phyloP scores from a whole-genome alignment of 768 basidiomycete species.

The Naematelia aurantialba region DNA sequence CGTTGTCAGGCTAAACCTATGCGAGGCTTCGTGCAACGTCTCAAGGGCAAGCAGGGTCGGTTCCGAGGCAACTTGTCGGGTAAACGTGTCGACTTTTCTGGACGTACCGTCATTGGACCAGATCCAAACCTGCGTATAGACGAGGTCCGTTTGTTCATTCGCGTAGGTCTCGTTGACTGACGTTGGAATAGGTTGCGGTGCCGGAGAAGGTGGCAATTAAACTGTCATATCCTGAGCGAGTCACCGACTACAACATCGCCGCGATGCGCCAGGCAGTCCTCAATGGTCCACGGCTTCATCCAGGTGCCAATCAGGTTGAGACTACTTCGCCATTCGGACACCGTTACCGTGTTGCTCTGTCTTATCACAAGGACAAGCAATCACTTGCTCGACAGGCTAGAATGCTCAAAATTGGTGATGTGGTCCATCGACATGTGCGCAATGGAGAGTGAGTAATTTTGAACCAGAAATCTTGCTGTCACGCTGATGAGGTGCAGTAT shows the following conservation, averaged over 20 bases:
- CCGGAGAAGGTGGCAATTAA: constrained; percentile 93
- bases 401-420: constrained; percentile 75
- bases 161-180: background rate
- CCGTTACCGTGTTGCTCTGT: constrained; percentile 30
- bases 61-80: constrained; percentile 97
- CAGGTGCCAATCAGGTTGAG: constrained; percentile 70
- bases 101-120: constrained; percentile 95
- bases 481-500: constrained; percentile 54
- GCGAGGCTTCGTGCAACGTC: constrained; percentile 91
- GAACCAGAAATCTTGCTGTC: background rate
- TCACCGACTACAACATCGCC: constrained; percentile 84
- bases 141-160: constrained; percentile 58
- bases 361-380: constrained; percentile 37
- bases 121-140: constrained; percentile 99
- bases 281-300: constrained; percentile 85
- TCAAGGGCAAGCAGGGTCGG: constrained; percentile 98
- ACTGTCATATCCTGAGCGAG: constrained; percentile 92
- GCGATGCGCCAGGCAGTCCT: constrained; percentile 68
- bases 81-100: constrained; percentile 98
- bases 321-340: constrained; percentile 21
- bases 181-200: constrained; percentile 63
- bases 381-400: constrained; percentile 61
- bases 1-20: constrained; percentile 72
- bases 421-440: constrained; percentile 88
- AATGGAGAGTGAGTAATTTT: constrained; percentile 69